Evolutionary conservation across 805 yeast genomes (phyloP), one percentile per base, ranked within the genome.

Genomic region (Myxozyma neglecta): DNA sequence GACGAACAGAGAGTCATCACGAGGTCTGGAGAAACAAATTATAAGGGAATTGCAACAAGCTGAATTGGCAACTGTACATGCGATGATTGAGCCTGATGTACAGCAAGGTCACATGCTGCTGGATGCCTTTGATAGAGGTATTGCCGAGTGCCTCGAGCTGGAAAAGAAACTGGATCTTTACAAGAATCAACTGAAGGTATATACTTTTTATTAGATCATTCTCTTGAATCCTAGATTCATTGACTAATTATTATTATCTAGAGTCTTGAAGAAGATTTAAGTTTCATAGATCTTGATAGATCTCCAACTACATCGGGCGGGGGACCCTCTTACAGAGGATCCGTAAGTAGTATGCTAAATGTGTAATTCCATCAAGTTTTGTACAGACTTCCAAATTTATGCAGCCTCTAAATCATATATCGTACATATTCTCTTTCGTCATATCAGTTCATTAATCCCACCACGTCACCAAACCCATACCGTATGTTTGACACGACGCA

Each of bases 401-500:
- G 14, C 35, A 11, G n/a, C 40, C 18, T 51, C 42, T 39, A 10
- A 40, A 13, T 11, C 16, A 18, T 13, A 8, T 40, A 51, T 39
- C 55, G 55, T 51, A 51, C 55, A 51, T 11, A 9, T 11, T 18
- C 29, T 8, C 36, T 13, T 11, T 8, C 8, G 24, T n/a, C 18
- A 43, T 43, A n/a, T 14, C 44, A 36, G 1, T 24, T 39, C 14
- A 37, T 72, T 71, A 86, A 70, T 89, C 96, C 99, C 99, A 93
- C 99, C 99, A 94, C 59, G 92, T 84, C 45, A 90, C 86, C 69
- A 96, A 85, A 4, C 99, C 99, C 96, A 91, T 90, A 48, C 99
- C 99, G 70, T 91, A 97, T 2, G 90, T 85, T 73, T 91, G 97
- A 73, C 97, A 91, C 66, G 96, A 88, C 16, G 93, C 98, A 35